phyloP scores from a whole-genome alignment of 2,329 filamentous ascomycete genomes.

The Stachybotrys echinatus region DNA sequence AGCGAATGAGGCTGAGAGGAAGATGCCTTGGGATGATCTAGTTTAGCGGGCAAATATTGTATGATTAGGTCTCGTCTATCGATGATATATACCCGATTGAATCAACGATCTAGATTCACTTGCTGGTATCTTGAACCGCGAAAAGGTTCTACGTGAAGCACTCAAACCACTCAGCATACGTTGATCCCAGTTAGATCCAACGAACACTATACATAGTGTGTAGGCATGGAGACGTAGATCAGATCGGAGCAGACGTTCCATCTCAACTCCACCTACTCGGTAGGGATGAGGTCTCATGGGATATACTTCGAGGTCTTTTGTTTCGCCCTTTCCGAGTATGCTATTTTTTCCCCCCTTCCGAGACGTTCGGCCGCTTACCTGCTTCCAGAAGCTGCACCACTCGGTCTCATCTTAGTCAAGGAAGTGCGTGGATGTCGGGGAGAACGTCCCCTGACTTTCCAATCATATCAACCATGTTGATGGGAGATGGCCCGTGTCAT shows the following conservation, averaged over 20 bases:
- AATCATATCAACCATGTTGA: too few relatives aligned
- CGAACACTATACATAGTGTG: too few relatives aligned
- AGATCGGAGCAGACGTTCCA: not conserved
- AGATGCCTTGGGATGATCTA: not conserved
- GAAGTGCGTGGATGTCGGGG: not conserved
- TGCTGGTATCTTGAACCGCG: too few relatives aligned
- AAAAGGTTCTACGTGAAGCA: too few relatives aligned
- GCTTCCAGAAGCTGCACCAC: not conserved
- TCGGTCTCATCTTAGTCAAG: not conserved
- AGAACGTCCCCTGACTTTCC: too few relatives aligned
- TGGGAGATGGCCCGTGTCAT: not conserved
- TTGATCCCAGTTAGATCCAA: too few relatives aligned
- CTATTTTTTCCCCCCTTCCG: not conserved
- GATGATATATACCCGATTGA: constrained; percentile 2
- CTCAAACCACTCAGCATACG: too few relatives aligned
- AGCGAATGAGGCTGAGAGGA: not conserved
- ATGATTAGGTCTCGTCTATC: not conserved
- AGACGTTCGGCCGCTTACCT: not conserved
- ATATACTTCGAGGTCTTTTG: too few relatives aligned
- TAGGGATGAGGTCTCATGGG: not conserved
- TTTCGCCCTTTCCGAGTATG: too few relatives aligned
- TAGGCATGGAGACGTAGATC: not conserved
- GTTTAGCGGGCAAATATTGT: not conserved
- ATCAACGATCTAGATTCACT: not conserved
- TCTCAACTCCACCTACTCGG: not conserved